Evolutionary conservation across 176 grass and related monocot species (phyloP), one percentile per base, ranked within the genome.

Genomic region (Aechmea fasciata): DNA sequence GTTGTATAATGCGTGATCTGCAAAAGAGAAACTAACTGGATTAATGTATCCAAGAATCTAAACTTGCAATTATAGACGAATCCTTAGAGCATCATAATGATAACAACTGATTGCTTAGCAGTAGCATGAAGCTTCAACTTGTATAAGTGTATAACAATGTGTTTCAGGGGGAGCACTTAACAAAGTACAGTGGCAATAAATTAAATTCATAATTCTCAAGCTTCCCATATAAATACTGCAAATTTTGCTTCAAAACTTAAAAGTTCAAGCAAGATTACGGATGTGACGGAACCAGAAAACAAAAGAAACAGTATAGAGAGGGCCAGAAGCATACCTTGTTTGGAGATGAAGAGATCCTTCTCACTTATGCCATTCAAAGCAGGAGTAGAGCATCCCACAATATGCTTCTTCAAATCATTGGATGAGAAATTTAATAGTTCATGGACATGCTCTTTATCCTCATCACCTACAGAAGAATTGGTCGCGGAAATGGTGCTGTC

Each of bases 361-460:
- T 77, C 52, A 62, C 61, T 48, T 57, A 49, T 1, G 5, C 33
- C 33, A 50, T 25, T 19, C 15, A 15, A 59, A 61, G 63, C 13
- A 51, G 66, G 51, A 76, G 3, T 9, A 11, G 28, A 59, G 64
- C 9, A 24, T 2, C 48, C 64, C 10, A 22, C 41, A 13, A 49
- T 76, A 1, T 28, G 14, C 64, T 67, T 77, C 28, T 68, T 68
- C 5, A 50, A 11, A 59, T 61, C 65, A 12, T 77, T 33, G 1
- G 29, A 50, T 50, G 65, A 49, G 14, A 13, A 11, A n/a, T 59
- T 59, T 24, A 18, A 6, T 1, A 33, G 11, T 13, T 29, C 53
- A 28, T 15, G 47, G 48, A 1, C 17, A 13, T 69, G 57, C 51
- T 85, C 87, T 68, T 66, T 29, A 53, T 68, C 41, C 18, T 33